phyloP scores from a whole-genome alignment of 2,329 filamentous ascomycete genomes.

The Trichoderma hamatum region DNA sequence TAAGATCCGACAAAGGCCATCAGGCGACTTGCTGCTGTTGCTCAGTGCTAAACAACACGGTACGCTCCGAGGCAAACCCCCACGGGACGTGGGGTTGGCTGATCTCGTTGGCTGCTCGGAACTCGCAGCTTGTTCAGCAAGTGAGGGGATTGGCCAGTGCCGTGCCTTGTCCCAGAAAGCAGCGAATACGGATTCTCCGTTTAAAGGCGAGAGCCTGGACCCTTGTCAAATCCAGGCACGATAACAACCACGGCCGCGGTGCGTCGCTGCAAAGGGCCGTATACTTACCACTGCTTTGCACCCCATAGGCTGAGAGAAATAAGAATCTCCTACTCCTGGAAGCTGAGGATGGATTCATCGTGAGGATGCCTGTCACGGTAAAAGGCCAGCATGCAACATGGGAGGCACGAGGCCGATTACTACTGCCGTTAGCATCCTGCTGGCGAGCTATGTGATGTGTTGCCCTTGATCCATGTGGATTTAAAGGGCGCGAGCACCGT shows the following conservation, averaged over 20 bases:
- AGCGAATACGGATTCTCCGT: conserved; percentile 22
- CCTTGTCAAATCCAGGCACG: conserved; percentile 19
- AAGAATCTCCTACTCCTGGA: not conserved
- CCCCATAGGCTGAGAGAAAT: not conserved
- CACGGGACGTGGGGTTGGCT: conserved; percentile 23
- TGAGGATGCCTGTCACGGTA: not conserved
- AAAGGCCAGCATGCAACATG: not conserved
- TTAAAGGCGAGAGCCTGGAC: conserved; percentile 9
- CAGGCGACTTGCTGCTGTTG: not conserved
- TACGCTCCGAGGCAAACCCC: conserved; percentile 17
- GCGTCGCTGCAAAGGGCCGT: not conserved
- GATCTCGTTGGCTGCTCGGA: conserved; percentile 20
- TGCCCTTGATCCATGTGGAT: not conserved
- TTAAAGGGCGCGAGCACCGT: not conserved
- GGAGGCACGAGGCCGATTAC: not conserved
- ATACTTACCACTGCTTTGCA: not conserved
- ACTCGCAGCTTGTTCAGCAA: conserved; percentile 9
- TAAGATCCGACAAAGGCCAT: conserved; percentile 20
- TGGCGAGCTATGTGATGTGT: not conserved
- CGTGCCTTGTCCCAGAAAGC: not conserved
- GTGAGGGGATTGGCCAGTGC: conserved; percentile 21
- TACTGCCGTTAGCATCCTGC: not conserved
- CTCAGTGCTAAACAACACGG: conserved; percentile 13
- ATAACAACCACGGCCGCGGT: not conserved
- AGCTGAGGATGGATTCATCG: not conserved